Evolutionary conservation across 257 asterid species (phyloP), one percentile per base, ranked within the genome.

Genomic region (Marsdenia floribunda): DNA sequence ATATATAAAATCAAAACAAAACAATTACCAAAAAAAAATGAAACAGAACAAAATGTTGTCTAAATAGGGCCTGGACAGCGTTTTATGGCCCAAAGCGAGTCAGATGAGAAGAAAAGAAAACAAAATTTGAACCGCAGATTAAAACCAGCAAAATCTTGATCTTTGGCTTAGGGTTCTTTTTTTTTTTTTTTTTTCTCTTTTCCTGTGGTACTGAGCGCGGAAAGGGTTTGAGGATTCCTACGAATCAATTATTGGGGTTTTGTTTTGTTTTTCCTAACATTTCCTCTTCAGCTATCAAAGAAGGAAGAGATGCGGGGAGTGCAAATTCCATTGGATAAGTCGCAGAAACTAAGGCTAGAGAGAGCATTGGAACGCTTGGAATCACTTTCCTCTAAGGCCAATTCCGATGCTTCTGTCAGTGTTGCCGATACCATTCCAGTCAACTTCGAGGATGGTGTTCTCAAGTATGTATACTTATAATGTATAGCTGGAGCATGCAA

Each of bases 401-500:
- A 86, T 80, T 85, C 96, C 75, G 89, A 94, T 71, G 92, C 99
- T 63, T 79, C 91, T 40, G 99, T 94, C 84, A 82, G 85, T 47
- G 92, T 94, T 49, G 91, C 98, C 15, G 99, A 94, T 77, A 85
- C 84, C 63, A 92, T 94, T 58, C 82, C 98, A 63, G 93, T 94
- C 80, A 87, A 92, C 81, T 60, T 76, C 74, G 99, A 92, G 82
- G 99, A 92, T 76, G 95, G 93, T 74, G 87, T 90, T 26, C 97
- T 92, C 84, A 91, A 93, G 98, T 93, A 86, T 21, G 68, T 57
- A 29, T 74, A 44, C 3, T 0, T 42, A 16, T 38, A 21, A 5
- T 13, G 1, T 13, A 12, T 60, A 12, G 5, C 21, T 60, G 65
- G 8, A 24, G 18, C 37, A 57, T 4, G 63, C 14, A 4, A 4